These are phyloP conservation scores for Boletellus ananas DNA, from an alignment of 768 basidiomycete genomes.

Conservation along the genomic window DNA sequence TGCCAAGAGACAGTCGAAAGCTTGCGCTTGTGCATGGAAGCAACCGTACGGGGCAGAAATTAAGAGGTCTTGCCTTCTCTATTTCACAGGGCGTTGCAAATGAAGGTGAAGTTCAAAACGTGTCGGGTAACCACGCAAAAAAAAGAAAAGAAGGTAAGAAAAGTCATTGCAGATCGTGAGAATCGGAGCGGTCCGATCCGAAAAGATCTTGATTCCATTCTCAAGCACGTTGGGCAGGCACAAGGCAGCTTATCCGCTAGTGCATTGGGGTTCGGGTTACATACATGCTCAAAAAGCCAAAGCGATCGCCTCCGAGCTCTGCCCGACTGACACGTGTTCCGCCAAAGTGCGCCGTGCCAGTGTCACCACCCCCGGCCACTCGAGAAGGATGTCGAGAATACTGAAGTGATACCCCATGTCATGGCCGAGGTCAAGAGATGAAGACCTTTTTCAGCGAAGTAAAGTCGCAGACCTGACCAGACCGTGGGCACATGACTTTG, in stretches of 20 bases:
- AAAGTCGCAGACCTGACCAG: conserved; percentile 61
- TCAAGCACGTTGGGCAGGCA: conserved; percentile 21
- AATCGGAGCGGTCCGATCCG: conserved; percentile 8
- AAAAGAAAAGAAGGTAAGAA: not conserved
- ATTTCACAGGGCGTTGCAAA: conserved; percentile 4
- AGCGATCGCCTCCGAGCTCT: conserved; percentile 24
- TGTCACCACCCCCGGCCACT: not conserved
- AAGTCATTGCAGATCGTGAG: conserved; percentile 5
- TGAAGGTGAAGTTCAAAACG: conserved; percentile 1
- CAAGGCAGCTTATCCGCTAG: conserved; percentile 10
- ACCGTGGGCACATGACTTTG: conserved; percentile 79
- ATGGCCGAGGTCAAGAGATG: conserved; percentile 58
- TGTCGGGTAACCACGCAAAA: not conserved
- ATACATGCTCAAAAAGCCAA: conserved; percentile 11
- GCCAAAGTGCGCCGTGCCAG: not conserved
- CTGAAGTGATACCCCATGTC: not conserved
- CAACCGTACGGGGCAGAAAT: not conserved
- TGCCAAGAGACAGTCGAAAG: conserved; percentile 5
- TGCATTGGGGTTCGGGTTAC: conserved; percentile 14
- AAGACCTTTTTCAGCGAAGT: conserved; percentile 79
- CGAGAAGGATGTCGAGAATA: not conserved
- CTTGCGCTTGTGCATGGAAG: conserved; percentile 16
- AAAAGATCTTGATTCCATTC: conserved; percentile 27
- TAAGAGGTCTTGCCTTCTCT: not conserved
- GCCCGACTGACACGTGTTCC: conserved; percentile 14